A percentile compares a stretch with the other conserved stretches of the same genome.
These are phyloP conservation scores for Lasiosphaeria hispida DNA, from an alignment of 495 filamentous ascomycete species.

Conservation along the genomic window DNA sequence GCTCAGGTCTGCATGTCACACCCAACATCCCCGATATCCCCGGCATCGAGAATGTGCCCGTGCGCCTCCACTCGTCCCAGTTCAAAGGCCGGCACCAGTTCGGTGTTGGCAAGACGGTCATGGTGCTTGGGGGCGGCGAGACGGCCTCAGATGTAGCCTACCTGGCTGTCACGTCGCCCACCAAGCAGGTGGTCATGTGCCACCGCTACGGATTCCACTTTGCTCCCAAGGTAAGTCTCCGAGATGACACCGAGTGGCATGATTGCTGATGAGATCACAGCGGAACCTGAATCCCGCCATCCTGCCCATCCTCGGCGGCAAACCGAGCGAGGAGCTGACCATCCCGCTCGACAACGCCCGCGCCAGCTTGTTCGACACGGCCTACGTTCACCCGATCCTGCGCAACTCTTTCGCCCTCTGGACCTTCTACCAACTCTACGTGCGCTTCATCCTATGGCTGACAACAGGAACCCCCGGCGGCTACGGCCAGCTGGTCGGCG, in stretches of 20 bases:
- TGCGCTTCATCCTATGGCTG: constrained; percentile 39
- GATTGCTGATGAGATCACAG: constrained; percentile 11
- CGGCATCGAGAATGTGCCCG: constrained; percentile 39
- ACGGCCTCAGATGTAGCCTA: constrained; percentile 44
- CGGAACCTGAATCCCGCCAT: constrained; percentile 30
- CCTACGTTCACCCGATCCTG: constrained; percentile 46
- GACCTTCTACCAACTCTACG: constrained; percentile 41
- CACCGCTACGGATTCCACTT: constrained; percentile 43
- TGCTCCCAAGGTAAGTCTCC: constrained; percentile 30
- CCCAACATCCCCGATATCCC: constrained; percentile 39
- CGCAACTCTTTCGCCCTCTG: constrained; percentile 36
- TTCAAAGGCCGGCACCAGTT: constrained; percentile 43
- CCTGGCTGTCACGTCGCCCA: constrained; percentile 38
- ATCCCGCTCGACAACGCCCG: constrained; percentile 43
- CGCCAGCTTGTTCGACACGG: constrained; percentile 47
- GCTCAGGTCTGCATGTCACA: constrained; percentile 41
- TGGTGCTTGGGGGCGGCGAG: constrained; percentile 46
- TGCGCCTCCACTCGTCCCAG: constrained; percentile 40
- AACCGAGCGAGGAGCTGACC: constrained; percentile 31
- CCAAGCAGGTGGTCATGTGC: constrained; percentile 39
- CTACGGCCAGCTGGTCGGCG: constrained; percentile 41
- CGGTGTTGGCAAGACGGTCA: constrained; percentile 34
- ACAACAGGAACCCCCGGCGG: constrained; percentile 39
- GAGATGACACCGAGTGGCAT: background rate
- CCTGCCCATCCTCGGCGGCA: constrained; percentile 30